These are phyloP conservation scores for Coemansia sp. DNA, from an alignment of 371 early-diverging fungal genomes.

Conservation along the genomic window DNA sequence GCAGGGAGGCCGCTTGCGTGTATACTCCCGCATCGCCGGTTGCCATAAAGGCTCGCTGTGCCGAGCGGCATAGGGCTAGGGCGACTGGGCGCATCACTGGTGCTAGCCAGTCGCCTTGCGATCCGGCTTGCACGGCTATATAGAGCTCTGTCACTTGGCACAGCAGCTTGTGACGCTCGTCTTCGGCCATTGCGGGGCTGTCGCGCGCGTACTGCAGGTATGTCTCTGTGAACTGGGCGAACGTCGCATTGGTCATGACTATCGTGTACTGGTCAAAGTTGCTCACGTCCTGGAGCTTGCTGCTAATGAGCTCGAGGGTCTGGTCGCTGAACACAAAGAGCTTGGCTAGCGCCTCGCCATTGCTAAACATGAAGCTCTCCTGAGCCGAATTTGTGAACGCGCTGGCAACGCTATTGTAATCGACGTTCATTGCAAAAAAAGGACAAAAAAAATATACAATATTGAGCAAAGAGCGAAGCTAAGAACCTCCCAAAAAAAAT, in stretches of 20 bases:
- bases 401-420: too few species aligned
- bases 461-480: too few species aligned
- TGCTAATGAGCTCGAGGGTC: conserved; percentile 13
- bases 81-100: conserved; percentile 31
- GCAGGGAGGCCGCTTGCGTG: conserved; percentile 35
- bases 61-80: conserved; percentile 26
- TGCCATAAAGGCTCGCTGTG: conserved; percentile 7
- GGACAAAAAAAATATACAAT: too few species aligned
- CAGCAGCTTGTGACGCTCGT: conserved; percentile 21
- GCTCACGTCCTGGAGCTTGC: conserved; percentile 13
- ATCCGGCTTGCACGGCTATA: conserved; percentile 10
- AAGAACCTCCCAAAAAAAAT: too few species aligned
- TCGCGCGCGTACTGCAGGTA: conserved; percentile 38
- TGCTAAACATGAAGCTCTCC: too few species aligned
- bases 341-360: conserved; percentile 32
- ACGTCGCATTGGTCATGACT: conserved; percentile 13
- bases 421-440: too few species aligned
- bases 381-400: too few species aligned
- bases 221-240: conserved; percentile 23
- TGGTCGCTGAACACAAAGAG: conserved; percentile 39
- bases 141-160: conserved; percentile 27
- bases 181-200: conserved; percentile 1
- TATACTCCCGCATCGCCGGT: conserved; percentile 26
- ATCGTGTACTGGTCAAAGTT: conserved; percentile 34
- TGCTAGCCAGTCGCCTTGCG: conserved; percentile 33